A percentile compares a stretch with the other conserved stretches of the same genome.
Evolutionary conservation across 176 grass and related monocot genomes (phyloP).

Genomic region (Juncus effusus): DNA sequence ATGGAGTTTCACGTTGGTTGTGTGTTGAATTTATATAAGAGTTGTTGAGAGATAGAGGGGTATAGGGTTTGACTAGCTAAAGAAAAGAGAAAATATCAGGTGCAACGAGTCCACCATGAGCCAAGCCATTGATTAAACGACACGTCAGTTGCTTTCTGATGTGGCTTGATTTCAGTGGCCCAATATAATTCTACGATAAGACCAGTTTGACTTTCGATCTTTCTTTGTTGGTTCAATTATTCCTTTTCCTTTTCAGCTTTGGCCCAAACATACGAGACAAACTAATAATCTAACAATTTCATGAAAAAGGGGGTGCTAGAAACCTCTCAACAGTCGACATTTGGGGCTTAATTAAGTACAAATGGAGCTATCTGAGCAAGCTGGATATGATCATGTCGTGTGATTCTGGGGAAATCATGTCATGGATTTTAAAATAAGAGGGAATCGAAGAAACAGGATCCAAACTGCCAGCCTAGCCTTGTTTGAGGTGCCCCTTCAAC

Average conservation of each 20-base stretch:
- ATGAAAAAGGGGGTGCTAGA: background rate
- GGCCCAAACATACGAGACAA: constrained; percentile 17
- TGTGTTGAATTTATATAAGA: no score
- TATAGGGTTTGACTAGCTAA: background rate
- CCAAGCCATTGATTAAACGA: no score
- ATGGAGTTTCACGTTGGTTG: no score
- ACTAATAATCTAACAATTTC: background rate
- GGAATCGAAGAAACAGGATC: constrained; percentile 5
- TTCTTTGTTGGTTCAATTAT: constrained; percentile 8
- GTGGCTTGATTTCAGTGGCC: no score
- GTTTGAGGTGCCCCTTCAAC: constrained; percentile 15
- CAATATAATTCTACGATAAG: no score
- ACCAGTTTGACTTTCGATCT: no score
- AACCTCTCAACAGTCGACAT: background rate
- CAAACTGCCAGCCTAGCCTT: constrained; percentile 20
- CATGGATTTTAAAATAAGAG: constrained; percentile 14
- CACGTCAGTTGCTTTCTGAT: no score
- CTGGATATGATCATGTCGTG: constrained; percentile 13
- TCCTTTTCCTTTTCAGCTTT: background rate
- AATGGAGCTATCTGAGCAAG: constrained; percentile 1
- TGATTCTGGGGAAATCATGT: constrained; percentile 1
- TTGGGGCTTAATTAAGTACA: constrained; percentile 9
- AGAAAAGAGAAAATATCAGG: background rate
- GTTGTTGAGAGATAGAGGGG: background rate
- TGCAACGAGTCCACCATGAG: no score